phyloP scores from a whole-genome alignment of 2,329 filamentous ascomycete genomes.

The Fusarium udum region DNA sequence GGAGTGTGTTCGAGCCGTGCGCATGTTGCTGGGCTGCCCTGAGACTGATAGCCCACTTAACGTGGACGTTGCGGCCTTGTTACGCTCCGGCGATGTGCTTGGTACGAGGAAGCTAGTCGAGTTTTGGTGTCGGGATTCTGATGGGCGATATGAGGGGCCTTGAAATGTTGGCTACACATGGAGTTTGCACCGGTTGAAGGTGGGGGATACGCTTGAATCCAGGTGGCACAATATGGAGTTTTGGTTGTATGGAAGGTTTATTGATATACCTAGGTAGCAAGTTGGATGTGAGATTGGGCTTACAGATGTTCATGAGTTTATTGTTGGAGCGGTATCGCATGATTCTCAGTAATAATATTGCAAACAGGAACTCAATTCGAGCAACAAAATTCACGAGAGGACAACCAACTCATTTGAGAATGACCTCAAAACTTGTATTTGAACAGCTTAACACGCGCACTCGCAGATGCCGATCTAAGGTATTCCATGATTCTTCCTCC shows the following conservation, averaged over 20 bases:
- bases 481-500: conserved; percentile 1
- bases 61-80: conserved; percentile 77
- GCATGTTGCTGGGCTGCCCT: conserved; percentile 71
- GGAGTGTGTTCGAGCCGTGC: conserved; percentile 76
- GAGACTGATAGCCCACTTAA: conserved; percentile 81
- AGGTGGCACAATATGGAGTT: conserved; percentile 26
- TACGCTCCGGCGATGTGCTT: conserved; percentile 73
- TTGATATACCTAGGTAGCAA: background rate
- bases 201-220: background rate
- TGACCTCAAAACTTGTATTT: background rate
- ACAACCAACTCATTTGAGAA: background rate
- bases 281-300: conserved; percentile 9
- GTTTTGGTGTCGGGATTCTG: conserved; percentile 67
- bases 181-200: background rate
- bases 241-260: conserved; percentile 1
- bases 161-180: conserved; percentile 24
- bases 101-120: conserved; percentile 76
- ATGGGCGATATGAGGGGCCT: conserved; percentile 50
- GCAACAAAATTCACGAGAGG: background rate
- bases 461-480: background rate
- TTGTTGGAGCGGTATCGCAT: conserved; percentile 19
- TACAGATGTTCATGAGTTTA: conserved; percentile 2
- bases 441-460: background rate
- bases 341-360: background rate
- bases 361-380: background rate